Evolutionary conservation across 148 eudicot species (phyloP).

Genomic region (Salicornia ramosissima): DNA sequence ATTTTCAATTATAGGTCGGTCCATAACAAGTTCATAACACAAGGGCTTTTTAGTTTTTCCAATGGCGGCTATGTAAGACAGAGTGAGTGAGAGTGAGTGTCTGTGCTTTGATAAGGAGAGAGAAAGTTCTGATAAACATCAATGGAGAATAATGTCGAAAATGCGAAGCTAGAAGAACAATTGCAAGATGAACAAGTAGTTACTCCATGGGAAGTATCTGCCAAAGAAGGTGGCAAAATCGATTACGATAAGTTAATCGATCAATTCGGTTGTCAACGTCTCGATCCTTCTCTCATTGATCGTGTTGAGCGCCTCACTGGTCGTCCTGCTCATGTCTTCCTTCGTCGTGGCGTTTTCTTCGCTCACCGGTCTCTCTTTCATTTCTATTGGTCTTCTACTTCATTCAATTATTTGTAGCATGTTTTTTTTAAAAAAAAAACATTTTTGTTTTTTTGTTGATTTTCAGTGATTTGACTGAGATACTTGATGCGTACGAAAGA

Average conservation of each 20-base stretch:
- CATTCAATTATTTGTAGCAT: background rate
- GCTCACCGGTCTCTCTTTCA: constrained; percentile 61
- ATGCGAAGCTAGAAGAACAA: background rate
- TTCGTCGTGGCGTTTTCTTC: constrained; percentile 91
- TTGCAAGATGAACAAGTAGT: constrained; percentile 50
- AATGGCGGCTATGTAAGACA: too few relatives aligned
- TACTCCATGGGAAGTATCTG: constrained; percentile 83
- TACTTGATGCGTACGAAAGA: constrained; percentile 80
- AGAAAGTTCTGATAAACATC: background rate
- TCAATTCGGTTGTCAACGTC: constrained; percentile 77
- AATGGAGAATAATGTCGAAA: background rate
- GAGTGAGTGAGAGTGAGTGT: too few relatives aligned
- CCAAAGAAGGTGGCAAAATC: constrained; percentile 71
- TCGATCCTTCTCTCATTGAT: constrained; percentile 50
- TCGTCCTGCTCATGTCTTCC: constrained; percentile 75
- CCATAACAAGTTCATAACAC: too few relatives aligned
- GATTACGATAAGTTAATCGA: constrained; percentile 91
- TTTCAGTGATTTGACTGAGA: constrained; percentile 58
- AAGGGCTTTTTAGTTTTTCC: too few relatives aligned
- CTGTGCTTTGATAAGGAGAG: background rate
- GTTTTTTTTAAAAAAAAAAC: too few relatives aligned
- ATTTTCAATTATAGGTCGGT: too few relatives aligned
- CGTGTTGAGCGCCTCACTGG: constrained; percentile 66
- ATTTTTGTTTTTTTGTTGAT: constrained; percentile 1
- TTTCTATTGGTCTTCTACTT: background rate